Percentiles rank a stretch among this genome's conserved stretches.
phyloP scores from a whole-genome alignment of 2,329 filamentous ascomycete genomes.

The Sporothrix phasma region DNA sequence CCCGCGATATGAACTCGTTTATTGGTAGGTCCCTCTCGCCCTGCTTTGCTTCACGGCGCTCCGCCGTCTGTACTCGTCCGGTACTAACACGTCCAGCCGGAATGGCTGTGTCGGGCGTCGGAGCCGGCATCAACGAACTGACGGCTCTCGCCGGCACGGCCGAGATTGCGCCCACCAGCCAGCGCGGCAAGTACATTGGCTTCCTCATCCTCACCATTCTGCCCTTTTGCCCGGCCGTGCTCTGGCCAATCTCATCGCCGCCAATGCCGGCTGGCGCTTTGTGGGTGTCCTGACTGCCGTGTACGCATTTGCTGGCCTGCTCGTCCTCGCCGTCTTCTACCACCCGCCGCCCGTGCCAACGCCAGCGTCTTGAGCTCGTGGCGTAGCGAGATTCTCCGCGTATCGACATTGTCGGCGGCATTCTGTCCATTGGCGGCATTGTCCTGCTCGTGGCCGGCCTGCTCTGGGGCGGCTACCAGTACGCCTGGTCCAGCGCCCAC shows the following conservation, averaged over 20 bases:
- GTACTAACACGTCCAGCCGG: constrained; percentile 27
- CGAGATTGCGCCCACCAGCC: constrained; percentile 55
- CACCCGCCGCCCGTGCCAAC: constrained; percentile 39
- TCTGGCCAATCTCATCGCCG: constrained; percentile 48
- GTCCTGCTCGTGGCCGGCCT: constrained; percentile 42
- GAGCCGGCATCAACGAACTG: constrained; percentile 58
- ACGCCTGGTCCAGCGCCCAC: constrained; percentile 32
- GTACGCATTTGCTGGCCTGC: constrained; percentile 42
- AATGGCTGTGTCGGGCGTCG: constrained; percentile 48
- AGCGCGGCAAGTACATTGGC: constrained; percentile 54
- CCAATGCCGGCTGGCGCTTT: constrained; percentile 42
- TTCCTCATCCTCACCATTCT: constrained; percentile 50
- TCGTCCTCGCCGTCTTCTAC: constrained; percentile 43
- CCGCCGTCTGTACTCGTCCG: neutral
- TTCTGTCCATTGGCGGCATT: constrained; percentile 39
- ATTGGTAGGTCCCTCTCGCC: constrained; percentile 36
- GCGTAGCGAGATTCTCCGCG: constrained; percentile 32
- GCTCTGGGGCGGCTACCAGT: constrained; percentile 30
- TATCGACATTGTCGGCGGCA: constrained; percentile 42
- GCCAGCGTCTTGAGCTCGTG: constrained; percentile 28
- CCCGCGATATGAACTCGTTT: constrained; percentile 49
- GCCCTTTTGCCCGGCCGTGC: constrained; percentile 51
- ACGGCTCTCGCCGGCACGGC: constrained; percentile 58
- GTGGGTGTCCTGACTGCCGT: constrained; percentile 42
- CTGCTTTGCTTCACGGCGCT: neutral